These are phyloP conservation scores for Bombardia bombarda DNA, from an alignment of 495 filamentous ascomycete genomes.

Conservation along the genomic window DNA sequence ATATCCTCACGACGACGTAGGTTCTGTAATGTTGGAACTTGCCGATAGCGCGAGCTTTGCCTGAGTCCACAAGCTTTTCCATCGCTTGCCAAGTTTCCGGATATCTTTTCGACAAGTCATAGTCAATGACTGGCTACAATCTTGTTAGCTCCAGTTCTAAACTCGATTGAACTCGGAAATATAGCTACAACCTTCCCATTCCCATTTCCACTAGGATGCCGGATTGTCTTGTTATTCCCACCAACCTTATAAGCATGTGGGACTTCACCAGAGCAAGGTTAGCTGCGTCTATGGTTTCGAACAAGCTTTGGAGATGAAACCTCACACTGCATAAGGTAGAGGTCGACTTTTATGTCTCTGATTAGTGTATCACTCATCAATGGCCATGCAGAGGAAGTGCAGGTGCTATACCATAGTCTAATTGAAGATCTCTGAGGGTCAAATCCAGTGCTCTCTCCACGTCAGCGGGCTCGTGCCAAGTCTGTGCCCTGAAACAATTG, in stretches of 20 bases:
- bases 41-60: conserved; percentile 28
- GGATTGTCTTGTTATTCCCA: conserved; percentile 18
- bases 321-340: conserved; percentile 30
- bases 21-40: not conserved
- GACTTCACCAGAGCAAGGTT: conserved; percentile 12
- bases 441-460: conserved; percentile 21
- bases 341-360: conserved; percentile 15
- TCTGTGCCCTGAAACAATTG: conserved; percentile 15
- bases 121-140: conserved; percentile 20
- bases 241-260: conserved; percentile 28
- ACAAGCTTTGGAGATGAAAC: conserved; percentile 1
- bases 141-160: not conserved
- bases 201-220: conserved; percentile 27
- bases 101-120: conserved; percentile 23
- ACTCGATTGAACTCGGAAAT: not conserved
- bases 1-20: not conserved
- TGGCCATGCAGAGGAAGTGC: not conserved
- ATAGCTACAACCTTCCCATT: conserved; percentile 10
- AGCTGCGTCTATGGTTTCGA: not conserved
- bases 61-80: conserved; percentile 24
- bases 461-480: conserved; percentile 22
- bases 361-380: not conserved
- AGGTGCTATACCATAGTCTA: conserved; percentile 19
- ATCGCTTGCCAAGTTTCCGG: conserved; percentile 29
- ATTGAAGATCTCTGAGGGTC: conserved; percentile 14